phyloP scores from a whole-genome alignment of 2,329 filamentous ascomycete genomes.

The Rhytidhysteron rufulum region DNA sequence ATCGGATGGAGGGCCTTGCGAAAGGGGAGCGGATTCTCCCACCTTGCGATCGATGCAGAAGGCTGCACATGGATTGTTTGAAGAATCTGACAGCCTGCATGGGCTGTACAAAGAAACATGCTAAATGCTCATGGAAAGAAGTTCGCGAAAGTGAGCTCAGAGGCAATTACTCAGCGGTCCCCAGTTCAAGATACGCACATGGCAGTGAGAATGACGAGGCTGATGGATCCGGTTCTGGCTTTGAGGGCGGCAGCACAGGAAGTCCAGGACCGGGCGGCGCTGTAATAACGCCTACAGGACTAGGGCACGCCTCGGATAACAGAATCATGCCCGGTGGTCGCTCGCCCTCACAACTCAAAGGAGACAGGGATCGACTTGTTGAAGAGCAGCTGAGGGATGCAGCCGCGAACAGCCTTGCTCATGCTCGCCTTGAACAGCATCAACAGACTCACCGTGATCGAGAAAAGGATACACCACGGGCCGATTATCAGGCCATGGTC shows the following conservation, averaged over 20 bases:
- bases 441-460: background rate
- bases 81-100: conserved; percentile 84
- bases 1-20: conserved; percentile 69
- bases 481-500: background rate
- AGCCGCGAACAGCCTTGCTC: conserved; percentile 1
- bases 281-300: background rate
- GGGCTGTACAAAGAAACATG: conserved; percentile 86
- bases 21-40: conserved; percentile 74
- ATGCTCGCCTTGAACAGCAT: conserved; percentile 1
- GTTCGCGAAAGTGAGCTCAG: conserved; percentile 68
- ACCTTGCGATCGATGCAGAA: conserved; percentile 77
- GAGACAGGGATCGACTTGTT: background rate
- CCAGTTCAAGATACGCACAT: background rate
- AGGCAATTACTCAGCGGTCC: conserved; percentile 5
- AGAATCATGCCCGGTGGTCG: background rate
- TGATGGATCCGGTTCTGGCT: background rate
- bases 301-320: background rate
- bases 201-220: background rate
- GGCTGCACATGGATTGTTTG: conserved; percentile 74
- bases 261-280: background rate
- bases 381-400: conserved; percentile 2
- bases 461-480: background rate
- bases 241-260: conserved; percentile 1
- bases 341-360: background rate
- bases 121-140: conserved; percentile 80